These are phyloP conservation scores for Cytauxzoon felis DNA, from an alignment of 169 alveolate species.

Conservation along the genomic window DNA sequence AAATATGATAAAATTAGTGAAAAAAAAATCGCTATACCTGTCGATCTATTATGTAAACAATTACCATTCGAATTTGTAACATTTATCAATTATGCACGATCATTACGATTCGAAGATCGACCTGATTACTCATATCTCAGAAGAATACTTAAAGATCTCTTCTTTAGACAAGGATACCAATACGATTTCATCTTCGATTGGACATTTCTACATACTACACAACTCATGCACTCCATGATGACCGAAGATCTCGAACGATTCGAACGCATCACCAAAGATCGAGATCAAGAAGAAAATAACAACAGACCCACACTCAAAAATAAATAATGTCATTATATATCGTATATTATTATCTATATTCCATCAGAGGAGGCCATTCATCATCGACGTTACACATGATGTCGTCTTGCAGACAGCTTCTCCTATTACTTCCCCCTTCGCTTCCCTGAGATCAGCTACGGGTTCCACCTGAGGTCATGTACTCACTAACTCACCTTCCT, in stretches of 20 bases:
- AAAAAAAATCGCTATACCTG: conserved; percentile 94
- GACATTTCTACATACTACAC: conserved; percentile 85
- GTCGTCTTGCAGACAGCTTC: too few species aligned
- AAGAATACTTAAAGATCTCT: conserved; percentile 92
- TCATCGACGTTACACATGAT: too few species aligned
- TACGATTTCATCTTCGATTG: conserved; percentile 95
- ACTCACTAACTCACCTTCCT: too few species aligned
- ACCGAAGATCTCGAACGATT: conserved; percentile 61
- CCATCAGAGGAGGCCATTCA: too few species aligned
- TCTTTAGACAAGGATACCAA: conserved; percentile 74
- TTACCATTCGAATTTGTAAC: conserved; percentile 85
- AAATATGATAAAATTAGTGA: conserved; percentile 98
- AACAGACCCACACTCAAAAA: conserved; percentile 44
- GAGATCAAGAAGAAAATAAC: conserved; percentile 53
- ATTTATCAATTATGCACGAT: conserved; percentile 90
- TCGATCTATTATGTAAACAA: conserved; percentile 93
- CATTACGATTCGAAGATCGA: conserved; percentile 91
- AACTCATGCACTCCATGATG: conserved; percentile 64
- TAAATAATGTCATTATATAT: conserved; percentile 12
- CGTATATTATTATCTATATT: too few species aligned
- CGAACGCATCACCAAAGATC: conserved; percentile 60
- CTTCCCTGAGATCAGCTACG: too few species aligned
- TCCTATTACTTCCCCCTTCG: too few species aligned
- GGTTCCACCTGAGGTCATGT: too few species aligned
- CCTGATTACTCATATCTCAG: conserved; percentile 93